Percentiles rank a stretch among this genome's conserved stretches.
These are phyloP conservation scores for Arabidopsis lyrata DNA, from an alignment of 441 rosid species.

Conservation along the genomic window DNA sequence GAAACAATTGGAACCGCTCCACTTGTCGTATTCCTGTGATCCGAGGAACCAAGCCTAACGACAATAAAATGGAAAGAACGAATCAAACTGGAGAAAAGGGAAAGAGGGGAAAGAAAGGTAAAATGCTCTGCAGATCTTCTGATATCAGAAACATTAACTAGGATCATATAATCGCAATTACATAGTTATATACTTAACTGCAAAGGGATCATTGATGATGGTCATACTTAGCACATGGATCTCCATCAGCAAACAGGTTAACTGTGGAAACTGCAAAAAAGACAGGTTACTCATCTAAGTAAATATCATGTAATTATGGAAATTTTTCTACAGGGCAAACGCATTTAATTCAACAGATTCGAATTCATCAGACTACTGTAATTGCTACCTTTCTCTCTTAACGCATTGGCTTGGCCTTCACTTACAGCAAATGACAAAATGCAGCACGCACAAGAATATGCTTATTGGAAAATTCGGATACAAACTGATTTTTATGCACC, in stretches of 20 bases:
- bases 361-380: slow-evolving; percentile 20
- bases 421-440: slow-evolving; percentile 30
- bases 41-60: slow-evolving; percentile 25
- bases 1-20: slow-evolving; percentile 23
- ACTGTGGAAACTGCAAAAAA: slow-evolving; percentile 24
- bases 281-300: slow-evolving; percentile 10
- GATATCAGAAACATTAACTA: slow-evolving; percentile 25
- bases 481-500: slow-evolving; percentile 63
- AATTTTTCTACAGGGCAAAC: slow-evolving; percentile 20
- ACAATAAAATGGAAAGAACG: slow-evolving; percentile 19
- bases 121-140: slow-evolving; percentile 23
- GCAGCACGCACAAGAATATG: slow-evolving; percentile 3
- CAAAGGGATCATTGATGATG: slow-evolving; percentile 18
- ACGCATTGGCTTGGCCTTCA: slow-evolving; percentile 21
- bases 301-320: slow-evolving; percentile 13
- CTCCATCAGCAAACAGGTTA: slow-evolving; percentile 26
- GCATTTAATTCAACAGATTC: slow-evolving; percentile 5
- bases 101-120: slow-evolving; percentile 27
- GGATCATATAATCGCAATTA: background rate
- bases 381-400: slow-evolving; percentile 27
- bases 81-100: background rate
- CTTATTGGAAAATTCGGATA: slow-evolving; percentile 58
- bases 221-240: slow-evolving; percentile 23
- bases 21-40: slow-evolving; percentile 14
- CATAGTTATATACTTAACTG: slow-evolving; percentile 10